Evolutionary conservation across 108 stramenopile genomes (phyloP).

Genomic region (Nitzschia inconspicua): DNA sequence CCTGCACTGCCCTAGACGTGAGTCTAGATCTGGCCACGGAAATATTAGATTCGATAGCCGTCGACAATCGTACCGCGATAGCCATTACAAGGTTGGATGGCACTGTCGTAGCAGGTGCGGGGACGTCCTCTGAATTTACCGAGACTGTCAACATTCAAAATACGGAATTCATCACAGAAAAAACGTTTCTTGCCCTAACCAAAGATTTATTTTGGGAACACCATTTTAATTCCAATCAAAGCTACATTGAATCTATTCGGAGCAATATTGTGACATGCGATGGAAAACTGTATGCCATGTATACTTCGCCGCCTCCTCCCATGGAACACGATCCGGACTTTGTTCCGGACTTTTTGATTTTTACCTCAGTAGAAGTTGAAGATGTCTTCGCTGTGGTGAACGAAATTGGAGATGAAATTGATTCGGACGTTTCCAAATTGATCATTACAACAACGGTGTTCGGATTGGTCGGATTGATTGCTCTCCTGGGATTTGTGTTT

Average conservation of each 20-base stretch:
- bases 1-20: slow-evolving; percentile 40
- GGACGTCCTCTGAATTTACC: not conserved
- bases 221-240: too few relatives aligned
- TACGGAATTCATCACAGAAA: slow-evolving; percentile 1
- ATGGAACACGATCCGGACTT: slow-evolving; percentile 28
- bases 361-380: slow-evolving; percentile 14
- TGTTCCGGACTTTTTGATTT: slow-evolving; percentile 32
- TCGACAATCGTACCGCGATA: slow-evolving; percentile 16
- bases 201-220: slow-evolving; percentile 17
- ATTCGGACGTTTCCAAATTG: slow-evolving; percentile 18
- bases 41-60: slow-evolving; percentile 20
- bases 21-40: slow-evolving; percentile 17
- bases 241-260: not conserved
- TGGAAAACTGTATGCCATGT: slow-evolving; percentile 16
- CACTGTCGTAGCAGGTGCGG: slow-evolving; percentile 10
- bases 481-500: slow-evolving; percentile 31
- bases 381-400: slow-evolving; percentile 13
- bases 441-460: slow-evolving; percentile 19
- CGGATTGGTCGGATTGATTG: slow-evolving; percentile 29
- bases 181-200: slow-evolving; percentile 9
- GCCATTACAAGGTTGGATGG: slow-evolving; percentile 34
- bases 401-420: slow-evolving; percentile 25
- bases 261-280: slow-evolving; percentile 1
- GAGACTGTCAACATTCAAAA: slow-evolving; percentile 1
- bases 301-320: slow-evolving; percentile 32